A percentile compares a stretch with the other conserved stretches of the same genome.
phyloP scores from a whole-genome alignment of 495 filamentous ascomycete species.

The Talaromyces liani region DNA sequence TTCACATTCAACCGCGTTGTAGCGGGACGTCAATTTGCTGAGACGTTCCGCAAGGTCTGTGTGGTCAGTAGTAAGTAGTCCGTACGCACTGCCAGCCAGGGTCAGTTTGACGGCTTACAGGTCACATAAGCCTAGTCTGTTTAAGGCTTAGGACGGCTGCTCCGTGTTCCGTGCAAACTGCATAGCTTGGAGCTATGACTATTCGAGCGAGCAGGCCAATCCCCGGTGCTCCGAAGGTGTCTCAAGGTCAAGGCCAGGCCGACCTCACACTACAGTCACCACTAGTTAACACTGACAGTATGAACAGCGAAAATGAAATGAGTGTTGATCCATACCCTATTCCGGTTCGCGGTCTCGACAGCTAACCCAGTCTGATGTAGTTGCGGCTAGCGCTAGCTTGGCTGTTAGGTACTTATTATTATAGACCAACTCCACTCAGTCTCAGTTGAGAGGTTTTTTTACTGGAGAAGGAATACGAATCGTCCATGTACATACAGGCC shows the following conservation, averaged over 20 bases:
- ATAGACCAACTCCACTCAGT: not conserved
- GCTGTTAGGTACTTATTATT: not conserved
- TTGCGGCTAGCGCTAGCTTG: not conserved
- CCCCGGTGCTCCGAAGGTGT: not conserved
- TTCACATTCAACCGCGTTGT: not conserved
- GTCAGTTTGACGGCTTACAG: not conserved
- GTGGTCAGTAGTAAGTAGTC: not conserved
- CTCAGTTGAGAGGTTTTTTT: not conserved
- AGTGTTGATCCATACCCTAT: not conserved
- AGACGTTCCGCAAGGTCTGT: not conserved
- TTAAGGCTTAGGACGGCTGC: not conserved
- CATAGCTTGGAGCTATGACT: conserved; percentile 3
- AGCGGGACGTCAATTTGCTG: not conserved
- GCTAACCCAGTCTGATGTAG: not conserved
- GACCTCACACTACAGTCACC: too few relatives aligned
- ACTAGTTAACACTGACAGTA: not conserved
- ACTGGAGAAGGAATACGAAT: not conserved
- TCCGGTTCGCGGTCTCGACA: not conserved
- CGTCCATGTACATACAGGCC: not conserved
- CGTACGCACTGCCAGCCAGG: too few relatives aligned
- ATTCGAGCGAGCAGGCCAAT: not conserved
- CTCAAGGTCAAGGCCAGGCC: not conserved
- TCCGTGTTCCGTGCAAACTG: not conserved
- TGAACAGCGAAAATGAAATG: not conserved
- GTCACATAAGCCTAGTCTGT: not conserved